Evolutionary conservation across 441 rosid species (phyloP), one percentile per base, ranked within the genome.

Genomic region (Erodium trifolium): DNA sequence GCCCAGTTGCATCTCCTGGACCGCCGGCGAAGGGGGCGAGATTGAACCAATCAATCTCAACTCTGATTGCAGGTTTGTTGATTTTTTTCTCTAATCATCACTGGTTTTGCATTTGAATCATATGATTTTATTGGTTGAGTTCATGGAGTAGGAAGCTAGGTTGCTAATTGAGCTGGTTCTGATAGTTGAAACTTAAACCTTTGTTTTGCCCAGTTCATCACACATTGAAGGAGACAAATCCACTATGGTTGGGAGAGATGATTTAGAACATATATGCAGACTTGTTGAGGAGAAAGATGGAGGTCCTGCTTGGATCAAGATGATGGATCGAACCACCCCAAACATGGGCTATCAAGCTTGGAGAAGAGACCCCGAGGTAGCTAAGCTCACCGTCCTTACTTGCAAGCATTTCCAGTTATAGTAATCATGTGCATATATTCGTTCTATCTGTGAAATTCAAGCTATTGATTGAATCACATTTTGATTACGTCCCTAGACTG

Each of bases 301-400:
- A 16, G 99, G 97, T 45, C 97, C 96, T 68, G 76, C 85, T 74
- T 94, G 99, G 99, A 84, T 89, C 83, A 91, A 84, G 23, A 90
- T 94, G 96, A 94, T 94, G 99, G 88, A 94, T 72, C 88, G 95
- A 3, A 80, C 90, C 7, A 83, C 88, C 0, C 81, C 87, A 0
- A 81, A 84, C 14, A 85, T 93, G 90, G 34, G 74, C 63, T 93
- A 91, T 70, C 87, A 83, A 79, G 99, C 99, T 59, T 91, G 99
- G 95, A 85, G 89, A 49, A 77, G 99, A 78, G 97, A 93, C 76
- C 90, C 81, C 23, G 80, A 80, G 93, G 98, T 93, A 79, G 75
- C 70, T 68, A 1, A 31, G 34, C 4, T 31, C 34, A 6, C 6
- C 29, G 17, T 7, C 3, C 19, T 35, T 14, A 9, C 49, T 43